A percentile compares a stretch with the other conserved stretches of the same genome.
phyloP scores from a whole-genome alignment of 23 red algal species.

The Gracilaria gracilis region DNA sequence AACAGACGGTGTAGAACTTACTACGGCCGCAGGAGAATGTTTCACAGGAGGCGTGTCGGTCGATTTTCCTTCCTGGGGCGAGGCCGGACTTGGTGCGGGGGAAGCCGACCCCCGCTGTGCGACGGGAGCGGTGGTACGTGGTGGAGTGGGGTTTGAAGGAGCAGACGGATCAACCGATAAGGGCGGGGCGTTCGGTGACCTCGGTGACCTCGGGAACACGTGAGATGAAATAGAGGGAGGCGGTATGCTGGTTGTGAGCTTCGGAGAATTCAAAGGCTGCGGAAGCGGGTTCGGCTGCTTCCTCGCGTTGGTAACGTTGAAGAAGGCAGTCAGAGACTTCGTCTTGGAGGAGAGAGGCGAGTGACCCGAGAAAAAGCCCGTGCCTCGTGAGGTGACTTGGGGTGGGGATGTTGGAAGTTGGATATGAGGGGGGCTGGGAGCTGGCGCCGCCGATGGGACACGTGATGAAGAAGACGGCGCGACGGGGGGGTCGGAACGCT shows the following conservation, averaged over 20 bases:
- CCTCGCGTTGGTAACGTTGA: neutral
- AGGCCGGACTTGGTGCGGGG: neutral
- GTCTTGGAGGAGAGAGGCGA: neutral
- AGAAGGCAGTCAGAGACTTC: neutral
- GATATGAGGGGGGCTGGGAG: neutral
- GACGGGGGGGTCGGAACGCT: neutral
- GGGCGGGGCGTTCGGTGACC: constrained; percentile 11
- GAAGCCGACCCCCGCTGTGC: neutral
- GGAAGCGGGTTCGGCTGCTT: neutral
- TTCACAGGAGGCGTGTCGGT: neutral
- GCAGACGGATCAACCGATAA: neutral
- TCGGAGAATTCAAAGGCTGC: constrained; percentile 1
- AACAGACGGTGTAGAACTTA: neutral
- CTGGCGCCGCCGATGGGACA: neutral
- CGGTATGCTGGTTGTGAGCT: neutral
- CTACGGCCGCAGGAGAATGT: neutral
- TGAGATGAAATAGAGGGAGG: neutral
- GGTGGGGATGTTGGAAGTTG: neutral
- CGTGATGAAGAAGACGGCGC: neutral
- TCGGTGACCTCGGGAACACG: neutral
- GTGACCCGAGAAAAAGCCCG: neutral
- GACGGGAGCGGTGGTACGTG: neutral
- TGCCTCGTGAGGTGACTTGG: neutral
- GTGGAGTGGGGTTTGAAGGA: neutral
- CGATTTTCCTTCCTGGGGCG: neutral